A percentile compares a stretch with the other conserved stretches of the same genome.
These are phyloP conservation scores for Edaphochlamys debaryana DNA, from an alignment of 139 green algal species.

Conservation along the genomic window DNA sequence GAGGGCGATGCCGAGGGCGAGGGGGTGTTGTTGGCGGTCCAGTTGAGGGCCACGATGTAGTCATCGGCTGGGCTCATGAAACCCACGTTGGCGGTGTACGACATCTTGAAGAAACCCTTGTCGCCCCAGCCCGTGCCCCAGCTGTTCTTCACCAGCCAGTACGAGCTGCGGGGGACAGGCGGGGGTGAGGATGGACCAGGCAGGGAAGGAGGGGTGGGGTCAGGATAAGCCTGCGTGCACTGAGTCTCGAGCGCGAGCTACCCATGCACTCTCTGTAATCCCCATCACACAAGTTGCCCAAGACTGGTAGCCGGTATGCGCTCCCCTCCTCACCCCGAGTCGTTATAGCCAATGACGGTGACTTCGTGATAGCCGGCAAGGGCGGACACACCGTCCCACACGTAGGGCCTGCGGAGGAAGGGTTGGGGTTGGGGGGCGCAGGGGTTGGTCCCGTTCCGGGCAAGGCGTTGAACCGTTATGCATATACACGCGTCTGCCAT, in stretches of 20 bases:
- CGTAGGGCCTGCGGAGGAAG: conserved; percentile 16
- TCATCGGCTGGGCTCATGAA: not conserved
- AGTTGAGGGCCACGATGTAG: not conserved
- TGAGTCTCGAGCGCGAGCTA: no score
- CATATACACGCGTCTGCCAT: no score
- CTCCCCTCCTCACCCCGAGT: no score
- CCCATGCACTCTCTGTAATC: no score
- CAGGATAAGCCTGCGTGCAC: no score
- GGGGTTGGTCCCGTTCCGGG: no score
- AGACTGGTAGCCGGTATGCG: no score
- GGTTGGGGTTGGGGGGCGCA: no score
- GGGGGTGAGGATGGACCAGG: not conserved
- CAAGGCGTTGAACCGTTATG: no score
- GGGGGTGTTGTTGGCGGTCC: not conserved
- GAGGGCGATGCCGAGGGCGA: not conserved
- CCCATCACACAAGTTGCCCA: no score
- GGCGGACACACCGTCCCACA: not conserved
- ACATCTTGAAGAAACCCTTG: conserved; percentile 77
- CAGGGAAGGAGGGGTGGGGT: no score
- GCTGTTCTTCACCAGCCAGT: conserved; percentile 96
- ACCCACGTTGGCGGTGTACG: conserved; percentile 9
- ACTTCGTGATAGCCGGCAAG: conserved; percentile 32
- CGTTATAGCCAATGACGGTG: conserved; percentile 4
- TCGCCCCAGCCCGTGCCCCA: conserved; percentile 93
- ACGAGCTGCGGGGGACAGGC: conserved; percentile 53